These are phyloP conservation scores for Przewalskia tangutica DNA, from an alignment of 257 asterid genomes.

Conservation along the genomic window DNA sequence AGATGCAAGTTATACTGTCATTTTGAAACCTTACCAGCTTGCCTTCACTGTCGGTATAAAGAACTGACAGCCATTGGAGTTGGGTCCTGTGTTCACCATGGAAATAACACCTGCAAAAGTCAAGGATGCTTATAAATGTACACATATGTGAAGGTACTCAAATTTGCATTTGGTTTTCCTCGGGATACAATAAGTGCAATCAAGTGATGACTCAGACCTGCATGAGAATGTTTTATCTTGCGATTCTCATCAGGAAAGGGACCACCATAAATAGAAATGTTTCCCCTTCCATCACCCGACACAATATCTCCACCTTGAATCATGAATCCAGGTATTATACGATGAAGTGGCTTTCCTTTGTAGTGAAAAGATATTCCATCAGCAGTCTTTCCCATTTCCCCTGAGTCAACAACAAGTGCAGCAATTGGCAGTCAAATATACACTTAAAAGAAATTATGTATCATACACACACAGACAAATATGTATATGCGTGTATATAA, in stretches of 20 bases:
- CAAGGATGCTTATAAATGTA: not conserved
- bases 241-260: slow-evolving; percentile 77
- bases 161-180: not conserved
- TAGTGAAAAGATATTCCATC: slow-evolving; percentile 70
- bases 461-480: not conserved
- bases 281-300: slow-evolving; percentile 73
- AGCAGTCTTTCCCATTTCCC: slow-evolving; percentile 76
- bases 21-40: slow-evolving; percentile 51
- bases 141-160: not conserved
- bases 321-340: slow-evolving; percentile 96
- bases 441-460: not conserved
- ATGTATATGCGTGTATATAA: not conserved
- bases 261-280: slow-evolving; percentile 53
- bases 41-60: slow-evolving; percentile 90
- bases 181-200: not conserved
- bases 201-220: slow-evolving; percentile 34
- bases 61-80: slow-evolving; percentile 94
- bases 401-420: slow-evolving; percentile 29
- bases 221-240: slow-evolving; percentile 67
- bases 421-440: not conserved
- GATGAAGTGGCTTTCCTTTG: slow-evolving; percentile 92
- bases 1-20: not conserved
- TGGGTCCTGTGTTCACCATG: slow-evolving; percentile 93
- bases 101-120: slow-evolving; percentile 55
- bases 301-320: slow-evolving; percentile 95